Evolutionary conservation across 345 rosid genomes (phyloP), one percentile per base, ranked within the genome.

Genomic region (Melaleuca quinquenervia): DNA sequence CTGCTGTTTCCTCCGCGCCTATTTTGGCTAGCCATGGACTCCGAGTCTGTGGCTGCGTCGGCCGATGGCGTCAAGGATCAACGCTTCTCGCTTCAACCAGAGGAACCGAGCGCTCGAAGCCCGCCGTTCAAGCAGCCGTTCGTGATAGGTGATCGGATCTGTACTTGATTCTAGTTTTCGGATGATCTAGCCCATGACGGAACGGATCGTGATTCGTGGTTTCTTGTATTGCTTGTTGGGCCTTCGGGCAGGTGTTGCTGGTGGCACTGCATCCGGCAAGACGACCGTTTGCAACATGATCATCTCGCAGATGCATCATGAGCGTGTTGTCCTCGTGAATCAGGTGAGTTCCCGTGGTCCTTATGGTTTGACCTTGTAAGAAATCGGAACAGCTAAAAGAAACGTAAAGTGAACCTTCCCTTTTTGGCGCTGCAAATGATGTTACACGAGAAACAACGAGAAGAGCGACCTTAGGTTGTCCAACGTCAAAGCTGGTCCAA

Each of bases 261-360:
- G 98, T 5, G 98, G 98, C 56, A 96, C 96, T 48, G 97, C 99
- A 54, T 97, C 98, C 3, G 98, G 98, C n/a, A 96, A 96, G 86
- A 97, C 98, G 26, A 97, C 97, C 6, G 97, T 97, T 10, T 96
- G 99, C 90, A 93, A 96, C 87, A 91, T 95, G 96, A 96, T 97
- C n/a, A 95, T 97, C 82, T 91, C 98, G n/a, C 97, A 94, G 89
- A 94, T 97, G 84, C 95, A 89, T 56, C 96, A 93, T 88, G 97
- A 94, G 83, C 92, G 97, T 6, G 98, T 96, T 52, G 93, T 94
- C 78, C 98, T 97, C 86, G 91, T 97, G 3, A 94, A 96, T 88
- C 99, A 97, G 90, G 96, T 97, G 89, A 84, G 52, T 45, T 53
- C 10, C 48, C 26, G 3, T 21, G 11, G 44, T 53, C 50, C 48